Evolutionary conservation across 2,329 filamentous ascomycete genomes (phyloP).

Genomic region (Claviceps monticola): DNA sequence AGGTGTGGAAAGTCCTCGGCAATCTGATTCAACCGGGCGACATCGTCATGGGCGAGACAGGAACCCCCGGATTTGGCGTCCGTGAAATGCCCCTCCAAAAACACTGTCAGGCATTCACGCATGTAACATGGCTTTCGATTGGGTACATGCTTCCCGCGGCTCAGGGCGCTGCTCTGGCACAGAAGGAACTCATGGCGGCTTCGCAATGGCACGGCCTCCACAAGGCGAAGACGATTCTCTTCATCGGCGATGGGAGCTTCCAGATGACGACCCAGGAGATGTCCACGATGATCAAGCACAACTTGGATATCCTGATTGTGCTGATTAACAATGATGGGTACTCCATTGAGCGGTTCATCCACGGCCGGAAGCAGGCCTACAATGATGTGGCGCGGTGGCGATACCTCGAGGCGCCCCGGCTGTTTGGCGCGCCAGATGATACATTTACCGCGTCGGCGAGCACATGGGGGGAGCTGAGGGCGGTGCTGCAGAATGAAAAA

Average conservation of each 20-base stretch:
- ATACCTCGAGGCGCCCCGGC: slow-evolving; percentile 31
- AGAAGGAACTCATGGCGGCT: slow-evolving; percentile 25
- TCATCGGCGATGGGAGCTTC: slow-evolving; percentile 51
- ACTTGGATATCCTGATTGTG: slow-evolving; percentile 34
- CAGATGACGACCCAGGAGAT: slow-evolving; percentile 55
- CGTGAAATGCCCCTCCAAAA: slow-evolving; percentile 35
- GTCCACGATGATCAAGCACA: slow-evolving; percentile 44
- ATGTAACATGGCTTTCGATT: slow-evolving; percentile 44
- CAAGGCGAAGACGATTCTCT: slow-evolving; percentile 31
- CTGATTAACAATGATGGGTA: slow-evolving; percentile 47
- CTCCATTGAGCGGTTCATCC: slow-evolving; percentile 43
- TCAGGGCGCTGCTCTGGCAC: slow-evolving; percentile 41
- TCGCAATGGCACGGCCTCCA: slow-evolving; percentile 9
- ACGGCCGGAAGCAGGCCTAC: slow-evolving; percentile 37
- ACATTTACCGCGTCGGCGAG: slow-evolving; percentile 5
- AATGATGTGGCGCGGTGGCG: slow-evolving; percentile 42
- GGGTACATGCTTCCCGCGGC: slow-evolving; percentile 46
- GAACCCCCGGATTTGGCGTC: slow-evolving; percentile 41
- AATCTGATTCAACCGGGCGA: slow-evolving; percentile 36
- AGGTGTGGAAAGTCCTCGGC: slow-evolving; percentile 32
- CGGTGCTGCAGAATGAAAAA: not conserved
- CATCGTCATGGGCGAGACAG: slow-evolving; percentile 43
- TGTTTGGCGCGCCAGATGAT: slow-evolving; percentile 28
- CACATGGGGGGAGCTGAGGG: slow-evolving; percentile 5
- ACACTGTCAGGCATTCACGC: slow-evolving; percentile 32